phyloP scores from a whole-genome alignment of 2,329 filamentous ascomycete species.

The Boeremia lycopersici region DNA sequence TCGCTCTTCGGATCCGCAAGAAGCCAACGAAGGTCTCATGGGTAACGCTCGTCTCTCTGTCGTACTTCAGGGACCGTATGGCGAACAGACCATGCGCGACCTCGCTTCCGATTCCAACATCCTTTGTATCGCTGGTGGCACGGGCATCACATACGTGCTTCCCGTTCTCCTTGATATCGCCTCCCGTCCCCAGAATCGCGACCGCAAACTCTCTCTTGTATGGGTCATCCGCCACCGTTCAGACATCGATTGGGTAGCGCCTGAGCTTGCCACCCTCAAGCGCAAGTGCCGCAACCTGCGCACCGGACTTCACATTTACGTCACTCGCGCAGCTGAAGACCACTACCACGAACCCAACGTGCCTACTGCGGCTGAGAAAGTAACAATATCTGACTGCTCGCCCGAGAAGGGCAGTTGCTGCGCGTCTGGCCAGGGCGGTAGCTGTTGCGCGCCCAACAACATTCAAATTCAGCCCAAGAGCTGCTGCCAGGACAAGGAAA shows the following conservation, averaged over 20 bases:
- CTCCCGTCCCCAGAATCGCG: conserved; percentile 28
- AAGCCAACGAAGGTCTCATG: conserved; percentile 30
- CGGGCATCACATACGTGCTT: conserved; percentile 47
- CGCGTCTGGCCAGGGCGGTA: neutral
- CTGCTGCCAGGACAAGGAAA: conserved; percentile 28
- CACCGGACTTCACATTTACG: conserved; percentile 41
- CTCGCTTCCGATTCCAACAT: conserved; percentile 36
- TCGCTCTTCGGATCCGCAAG: conserved; percentile 25
- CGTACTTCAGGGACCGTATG: conserved; percentile 45
- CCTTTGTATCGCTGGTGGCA: conserved; percentile 46
- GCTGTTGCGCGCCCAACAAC: neutral
- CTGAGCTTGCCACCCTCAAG: conserved; percentile 42
- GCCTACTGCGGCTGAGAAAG: conserved; percentile 28
- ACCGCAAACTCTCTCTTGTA: conserved; percentile 40
- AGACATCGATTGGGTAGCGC: conserved; percentile 45
- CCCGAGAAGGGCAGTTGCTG: conserved; percentile 4
- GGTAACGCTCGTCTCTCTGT: conserved; percentile 38
- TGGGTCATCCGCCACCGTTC: conserved; percentile 43
- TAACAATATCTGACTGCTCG: conserved; percentile 19
- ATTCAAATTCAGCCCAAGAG: conserved; percentile 10
- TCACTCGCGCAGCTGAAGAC: conserved; percentile 38
- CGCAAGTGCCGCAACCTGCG: conserved; percentile 32
- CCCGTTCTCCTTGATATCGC: conserved; percentile 42
- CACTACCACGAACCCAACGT: conserved; percentile 18
- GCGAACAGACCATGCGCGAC: conserved; percentile 34